Evolutionary conservation across 495 filamentous ascomycete genomes (phyloP), one percentile per base, ranked within the genome.

Genomic region (Lasiosphaeriaceae sp.): DNA sequence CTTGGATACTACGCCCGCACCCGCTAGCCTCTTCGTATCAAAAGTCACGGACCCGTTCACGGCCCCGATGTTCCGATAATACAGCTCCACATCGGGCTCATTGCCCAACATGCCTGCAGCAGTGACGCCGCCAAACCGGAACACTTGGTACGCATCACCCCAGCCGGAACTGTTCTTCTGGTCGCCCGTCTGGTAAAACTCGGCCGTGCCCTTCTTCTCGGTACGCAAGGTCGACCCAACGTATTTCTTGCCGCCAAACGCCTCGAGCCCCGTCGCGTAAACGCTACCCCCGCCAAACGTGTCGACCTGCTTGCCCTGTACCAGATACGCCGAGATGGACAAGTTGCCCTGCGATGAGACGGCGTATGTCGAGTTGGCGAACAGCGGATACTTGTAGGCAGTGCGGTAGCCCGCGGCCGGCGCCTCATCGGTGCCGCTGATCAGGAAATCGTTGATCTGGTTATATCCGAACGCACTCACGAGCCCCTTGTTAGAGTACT

Each of bases 321-420:
- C 64, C 22, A 93, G 68, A 21, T 71, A 70, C 0, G 81, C 87
- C 48, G 74, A 73, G 45, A 92, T 86, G 24, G 78, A 77, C 47
- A 86, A 70, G 50, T 82, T 83, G 2, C 81, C 82, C 26, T 70
- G 64, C 16, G 72, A 46, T 0, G 71, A 62, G 23, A 76, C 63
- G 35, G 58, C 48, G 56, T 81, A 85, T 1, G 80, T 75, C 6
- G 78, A 78, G 52, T 85, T 83, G 17, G 83, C 81, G 49, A 71
- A 75, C 0, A 93, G 59, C 2, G 88, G 89, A 61, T 90, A 92
- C 9, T 62, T 63, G 71, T 88, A 91, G 4, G 63, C 71, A 11
- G 77, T 61, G 23, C 65, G 57, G 60, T 78, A 79, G 19, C 12
- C 62, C 43, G 47, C 66, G 1, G 77, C 76, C n/a, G 24, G 16